These are phyloP conservation scores for Curvularia verruculosa DNA, from an alignment of 2,329 filamentous ascomycete species.

Conservation along the genomic window DNA sequence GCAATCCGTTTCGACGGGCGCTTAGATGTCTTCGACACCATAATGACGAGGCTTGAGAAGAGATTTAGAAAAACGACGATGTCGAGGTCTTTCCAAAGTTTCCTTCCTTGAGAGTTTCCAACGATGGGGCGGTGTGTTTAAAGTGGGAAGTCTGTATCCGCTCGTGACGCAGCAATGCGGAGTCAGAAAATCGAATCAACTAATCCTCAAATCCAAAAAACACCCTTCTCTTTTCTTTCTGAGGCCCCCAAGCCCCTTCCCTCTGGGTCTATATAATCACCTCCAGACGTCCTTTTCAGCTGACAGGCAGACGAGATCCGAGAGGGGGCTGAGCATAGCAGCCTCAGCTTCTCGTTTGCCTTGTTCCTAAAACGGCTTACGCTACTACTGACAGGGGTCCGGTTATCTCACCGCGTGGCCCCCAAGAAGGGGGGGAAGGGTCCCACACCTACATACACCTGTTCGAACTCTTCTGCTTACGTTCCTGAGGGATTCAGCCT, in stretches of 20 bases:
- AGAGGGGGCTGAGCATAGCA: neutral
- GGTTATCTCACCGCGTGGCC: neutral
- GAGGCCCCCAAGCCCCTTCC: neutral
- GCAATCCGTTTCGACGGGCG: slow-evolving; percentile 34
- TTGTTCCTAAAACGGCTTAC: neutral
- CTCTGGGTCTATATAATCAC: neutral
- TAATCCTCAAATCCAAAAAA: neutral
- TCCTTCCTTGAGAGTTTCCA: neutral
- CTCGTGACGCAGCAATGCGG: neutral
- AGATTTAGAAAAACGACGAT: neutral
- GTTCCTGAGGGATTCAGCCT: neutral
- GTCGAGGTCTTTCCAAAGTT: neutral
- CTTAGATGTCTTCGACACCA: slow-evolving; percentile 14
- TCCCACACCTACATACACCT: neutral
- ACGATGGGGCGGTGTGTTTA: neutral
- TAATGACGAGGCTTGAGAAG: slow-evolving; percentile 3
- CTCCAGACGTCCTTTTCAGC: neutral
- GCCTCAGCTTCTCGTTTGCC: neutral
- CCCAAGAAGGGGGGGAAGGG: neutral
- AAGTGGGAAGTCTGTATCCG: neutral
- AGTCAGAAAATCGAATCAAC: neutral
- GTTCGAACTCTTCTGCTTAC: neutral
- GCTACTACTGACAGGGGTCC: neutral
- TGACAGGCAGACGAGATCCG: neutral
- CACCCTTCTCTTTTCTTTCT: neutral